Evolutionary conservation across 495 filamentous ascomycete species (phyloP).

Genomic region (Aspergillus bertholletiae): DNA sequence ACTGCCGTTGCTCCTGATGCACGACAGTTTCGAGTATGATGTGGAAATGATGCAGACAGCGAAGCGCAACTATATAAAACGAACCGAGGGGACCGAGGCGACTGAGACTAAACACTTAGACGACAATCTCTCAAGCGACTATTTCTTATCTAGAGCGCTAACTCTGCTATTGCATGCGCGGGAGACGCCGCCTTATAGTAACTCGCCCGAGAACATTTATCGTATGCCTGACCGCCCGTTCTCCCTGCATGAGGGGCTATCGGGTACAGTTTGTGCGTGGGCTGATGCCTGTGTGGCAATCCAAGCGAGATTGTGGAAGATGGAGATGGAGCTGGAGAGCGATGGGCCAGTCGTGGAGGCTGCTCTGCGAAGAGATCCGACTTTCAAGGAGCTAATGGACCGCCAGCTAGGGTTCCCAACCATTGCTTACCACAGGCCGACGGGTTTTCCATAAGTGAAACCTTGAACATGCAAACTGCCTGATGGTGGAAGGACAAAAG

Average conservation of each 20-base stretch:
- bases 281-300: constrained; percentile 40
- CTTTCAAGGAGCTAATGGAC: constrained; percentile 6
- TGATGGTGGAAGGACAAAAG: not conserved
- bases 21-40: constrained; percentile 33
- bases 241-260: constrained; percentile 41
- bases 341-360: constrained; percentile 12
- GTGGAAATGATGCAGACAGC: constrained; percentile 17
- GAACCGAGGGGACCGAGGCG: constrained; percentile 12
- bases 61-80: constrained; percentile 18
- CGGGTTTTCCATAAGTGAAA: constrained; percentile 11
- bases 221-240: constrained; percentile 45
- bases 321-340: constrained; percentile 17
- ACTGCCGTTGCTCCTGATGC: constrained; percentile 35
- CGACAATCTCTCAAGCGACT: constrained; percentile 28
- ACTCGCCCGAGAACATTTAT: constrained; percentile 23
- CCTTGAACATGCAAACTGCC: not conserved
- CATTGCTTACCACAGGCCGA: constrained; percentile 18
- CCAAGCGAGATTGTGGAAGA: constrained; percentile 31
- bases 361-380: constrained; percentile 7
- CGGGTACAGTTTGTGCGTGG: constrained; percentile 47
- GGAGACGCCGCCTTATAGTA: constrained; percentile 39
- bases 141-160: constrained; percentile 40
- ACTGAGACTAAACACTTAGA: not conserved
- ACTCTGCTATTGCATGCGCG: constrained; percentile 40
- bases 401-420: constrained; percentile 23